Base-by-base conservation (phyloP, 371 early-diverging fungal genomes). In the Syncephalastrum monosporum region DNA sequence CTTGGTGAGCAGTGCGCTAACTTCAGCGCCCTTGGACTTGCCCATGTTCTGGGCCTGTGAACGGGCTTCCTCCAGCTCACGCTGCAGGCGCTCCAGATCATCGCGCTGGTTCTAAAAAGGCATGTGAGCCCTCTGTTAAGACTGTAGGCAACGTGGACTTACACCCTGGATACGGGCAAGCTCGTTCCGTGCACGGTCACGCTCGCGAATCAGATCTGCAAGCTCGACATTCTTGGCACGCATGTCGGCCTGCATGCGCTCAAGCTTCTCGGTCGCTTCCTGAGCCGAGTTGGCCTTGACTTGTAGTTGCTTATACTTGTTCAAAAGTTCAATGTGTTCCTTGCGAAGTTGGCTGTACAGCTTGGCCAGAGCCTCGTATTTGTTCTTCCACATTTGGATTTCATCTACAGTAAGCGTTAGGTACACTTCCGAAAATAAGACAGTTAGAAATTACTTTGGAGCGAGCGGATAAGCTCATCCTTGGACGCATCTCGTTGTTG, bases 301-400 rank as follows among this genome's bases (percentile, higher is more conserved):
- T 60, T 91, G 91, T 6, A 85, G 83, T 42, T 85, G 70, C 63
- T 91, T 92, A 77, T 89, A 95, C 72, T 93, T 93, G 56, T 83
- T 85, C 62, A 97, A 73, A 41, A 97, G 74, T 41, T 95, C 97
- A 59, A 98, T 78, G 72, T 98, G 97, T 61, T 96, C 97, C 68
- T 96, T 94, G 54, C 98, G 88, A 47, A 98, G 79, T 67, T 95
- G 93, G 14, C 96, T 91, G 67, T 98, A 98, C 27, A 97, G 75
- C 62, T 93, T 93, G n/a, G 95, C 93, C 10, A 95, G 71, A 8
- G 91, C 90, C 63, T 94, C 94, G 61, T 93, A 94, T 69, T 93
- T 95, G 63, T 88, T 86, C 78, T 91, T 93, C 91, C 91, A 93
- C 72, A 90, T 86, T 56, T 86, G 84, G 25, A 92, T 82, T 67